Conservation (phyloP, 768 basidiomycete species). For the Serendipita indica region DNA sequence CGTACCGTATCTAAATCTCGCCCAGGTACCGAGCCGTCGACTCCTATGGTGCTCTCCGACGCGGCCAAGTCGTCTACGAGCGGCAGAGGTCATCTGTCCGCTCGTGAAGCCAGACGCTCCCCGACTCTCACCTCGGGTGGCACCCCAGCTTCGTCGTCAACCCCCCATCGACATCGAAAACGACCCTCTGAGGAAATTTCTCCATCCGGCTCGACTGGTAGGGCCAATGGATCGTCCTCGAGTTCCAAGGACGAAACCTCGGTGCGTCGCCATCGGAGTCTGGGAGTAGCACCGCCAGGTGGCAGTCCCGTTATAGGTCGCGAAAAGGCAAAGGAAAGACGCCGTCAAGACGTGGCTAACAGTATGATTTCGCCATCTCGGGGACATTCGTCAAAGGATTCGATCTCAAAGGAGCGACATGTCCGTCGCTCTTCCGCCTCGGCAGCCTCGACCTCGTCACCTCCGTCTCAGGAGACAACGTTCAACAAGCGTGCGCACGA, state of each 20-base stretch:
- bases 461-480: conserved; percentile 37
- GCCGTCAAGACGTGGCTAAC: conserved; percentile 12
- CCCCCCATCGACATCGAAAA: conserved; percentile 40
- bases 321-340: conserved; percentile 9
- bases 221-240: conserved; percentile 13
- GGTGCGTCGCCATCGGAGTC: conserved; percentile 55
- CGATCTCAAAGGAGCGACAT: conserved; percentile 25
- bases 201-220: conserved; percentile 17
- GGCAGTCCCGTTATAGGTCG: background rate
- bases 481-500: conserved; percentile 53
- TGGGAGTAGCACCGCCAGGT: conserved; percentile 34
- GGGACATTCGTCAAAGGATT: conserved; percentile 12
- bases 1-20: conserved; percentile 31
- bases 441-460: conserved; percentile 39
- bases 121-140: background rate
- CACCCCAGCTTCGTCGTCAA: background rate
- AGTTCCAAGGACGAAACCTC: conserved; percentile 29
- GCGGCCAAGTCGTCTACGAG: conserved; percentile 2
- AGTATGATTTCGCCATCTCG: conserved; percentile 12
- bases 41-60: conserved; percentile 15
- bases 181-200: conserved; percentile 66
- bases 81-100: background rate
- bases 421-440: conserved; percentile 47
- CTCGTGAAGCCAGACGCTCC: background rate
- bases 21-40: conserved; percentile 19